Evolutionary conservation across 306 rosid genomes (phyloP).

Genomic region (Rosa chinensis): DNA sequence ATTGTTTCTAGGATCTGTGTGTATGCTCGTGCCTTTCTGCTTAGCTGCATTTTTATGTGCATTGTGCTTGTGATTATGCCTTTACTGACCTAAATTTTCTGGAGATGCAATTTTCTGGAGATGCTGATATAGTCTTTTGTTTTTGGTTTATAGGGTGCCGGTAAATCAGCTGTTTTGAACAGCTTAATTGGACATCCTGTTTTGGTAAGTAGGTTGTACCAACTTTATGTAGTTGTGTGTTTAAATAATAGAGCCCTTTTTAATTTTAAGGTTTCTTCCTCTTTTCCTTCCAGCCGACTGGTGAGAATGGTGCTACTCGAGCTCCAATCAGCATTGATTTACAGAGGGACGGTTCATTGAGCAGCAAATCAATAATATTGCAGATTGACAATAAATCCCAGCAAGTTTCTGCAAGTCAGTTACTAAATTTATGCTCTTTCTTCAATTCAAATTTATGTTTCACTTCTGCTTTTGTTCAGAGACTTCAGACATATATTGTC

Average conservation of each 20-base stretch:
- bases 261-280: conserved; percentile 17
- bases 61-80: neutral
- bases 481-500: neutral
- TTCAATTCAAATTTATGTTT: neutral
- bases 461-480: neutral
- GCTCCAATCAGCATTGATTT: conserved; percentile 93
- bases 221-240: neutral
- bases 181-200: conserved; percentile 97
- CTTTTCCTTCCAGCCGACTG: conserved; percentile 74
- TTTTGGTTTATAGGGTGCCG: conserved; percentile 69
- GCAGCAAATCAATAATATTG: conserved; percentile 86
- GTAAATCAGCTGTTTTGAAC: conserved; percentile 91
- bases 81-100: neutral
- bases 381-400: conserved; percentile 95
- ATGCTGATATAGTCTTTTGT: neutral
- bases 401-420: conserved; percentile 97
- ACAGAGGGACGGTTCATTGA: conserved; percentile 82
- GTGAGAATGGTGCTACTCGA: conserved; percentile 97
- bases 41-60: neutral
- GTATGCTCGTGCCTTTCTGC: neutral
- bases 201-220: conserved; percentile 57
- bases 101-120: no score
- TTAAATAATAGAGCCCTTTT: neutral
- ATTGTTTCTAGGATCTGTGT: neutral
- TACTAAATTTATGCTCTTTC: neutral